Base-by-base conservation (phyloP, 1,284 basidiomycete genomes). In the Heterobasidion occidentale region DNA sequence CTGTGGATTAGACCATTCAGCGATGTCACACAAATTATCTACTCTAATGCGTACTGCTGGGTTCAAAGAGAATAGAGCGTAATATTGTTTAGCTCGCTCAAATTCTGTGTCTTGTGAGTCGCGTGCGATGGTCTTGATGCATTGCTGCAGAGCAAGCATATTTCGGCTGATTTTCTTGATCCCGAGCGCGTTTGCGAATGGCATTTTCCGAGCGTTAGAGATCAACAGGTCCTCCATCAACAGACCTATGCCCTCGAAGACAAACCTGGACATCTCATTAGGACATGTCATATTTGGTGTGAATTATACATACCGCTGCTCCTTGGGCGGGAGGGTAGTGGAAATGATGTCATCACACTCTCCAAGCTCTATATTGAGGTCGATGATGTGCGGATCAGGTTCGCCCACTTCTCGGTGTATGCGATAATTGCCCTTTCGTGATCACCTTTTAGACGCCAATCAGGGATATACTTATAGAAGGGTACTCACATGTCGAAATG, bases 91-190 rank as follows among this genome's bases (percentile, higher is more conserved):
- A 4, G 86, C 88, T 19, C 83, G 78, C 54, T 88, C 82, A 59
- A 98, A 88, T 59, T 89, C 83, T 6, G 84, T 81, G 56, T 84
- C 79, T 55, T 78, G 75, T 51, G 75, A 73, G 56, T 81, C 80
- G 54, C 80, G 74, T 3, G 83, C 80, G 54, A 95, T 81, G 9
- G 88, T 86, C 66, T 93, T 92, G 62, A 98, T 79, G 63, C 92
- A 90, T 68, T 99, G 96, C 68, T 97, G 94, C 27, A 99, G 77
- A 12, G 95, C 91, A 27, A 94, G 77, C 49, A 98, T 89, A 70
- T 98, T 97, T 47, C 94, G 84, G 63, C 86, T 74, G 68, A 98
- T 90, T 74, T 98, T 98, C 65, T 86, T 84, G 60, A 94, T 83
- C 0, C 96, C 96, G 56, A 86, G 81, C 0, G 74, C 68, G 63